A percentile compares a stretch with the other conserved stretches of the same genome.
Conservation (phyloP, 1,284 basidiomycete genomes). For the Thelephora terrestris region DNA sequence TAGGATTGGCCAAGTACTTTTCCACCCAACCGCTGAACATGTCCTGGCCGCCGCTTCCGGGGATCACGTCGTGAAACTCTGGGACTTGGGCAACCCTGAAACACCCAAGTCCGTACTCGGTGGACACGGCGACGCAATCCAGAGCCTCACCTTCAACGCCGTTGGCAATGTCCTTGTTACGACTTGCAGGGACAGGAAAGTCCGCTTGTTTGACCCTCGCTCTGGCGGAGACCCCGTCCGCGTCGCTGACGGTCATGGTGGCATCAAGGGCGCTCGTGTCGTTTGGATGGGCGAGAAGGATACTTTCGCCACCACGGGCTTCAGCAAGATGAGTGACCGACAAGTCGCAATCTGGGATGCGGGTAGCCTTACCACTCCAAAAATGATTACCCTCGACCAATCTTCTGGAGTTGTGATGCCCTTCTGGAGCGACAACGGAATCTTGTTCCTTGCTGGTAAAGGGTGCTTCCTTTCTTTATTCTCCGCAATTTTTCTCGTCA, state of each 20-base stretch:
- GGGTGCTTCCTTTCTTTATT: conserved; percentile 33
- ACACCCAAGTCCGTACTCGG: conserved; percentile 51
- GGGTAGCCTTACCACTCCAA: conserved; percentile 58
- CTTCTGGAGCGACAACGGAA: conserved; percentile 92
- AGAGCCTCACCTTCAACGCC: conserved; percentile 78
- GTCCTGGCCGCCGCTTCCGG: conserved; percentile 84
- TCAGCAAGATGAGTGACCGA: conserved; percentile 90
- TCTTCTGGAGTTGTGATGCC: conserved; percentile 93
- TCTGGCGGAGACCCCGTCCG: conserved; percentile 74
- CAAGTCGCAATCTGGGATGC: conserved; percentile 87
- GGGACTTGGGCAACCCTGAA: conserved; percentile 75
- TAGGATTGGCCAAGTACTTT: conserved; percentile 91
- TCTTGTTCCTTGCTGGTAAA: conserved; percentile 87
- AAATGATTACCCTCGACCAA: conserved; percentile 76
- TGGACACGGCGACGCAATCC: conserved; percentile 85
- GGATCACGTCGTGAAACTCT: conserved; percentile 85
- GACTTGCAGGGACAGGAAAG: conserved; percentile 87
- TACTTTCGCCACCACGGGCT: conserved; percentile 87
- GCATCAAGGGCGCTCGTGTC: conserved; percentile 89
- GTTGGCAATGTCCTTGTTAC: conserved; percentile 71
- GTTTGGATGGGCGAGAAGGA: conserved; percentile 88
- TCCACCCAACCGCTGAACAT: conserved; percentile 87
- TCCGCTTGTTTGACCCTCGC: conserved; percentile 86
- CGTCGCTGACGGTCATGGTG: conserved; percentile 79
- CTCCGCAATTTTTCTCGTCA: conserved; percentile 11